Conservation (phyloP, 116 monocot species). For the Cymodocea nodosa region DNA sequence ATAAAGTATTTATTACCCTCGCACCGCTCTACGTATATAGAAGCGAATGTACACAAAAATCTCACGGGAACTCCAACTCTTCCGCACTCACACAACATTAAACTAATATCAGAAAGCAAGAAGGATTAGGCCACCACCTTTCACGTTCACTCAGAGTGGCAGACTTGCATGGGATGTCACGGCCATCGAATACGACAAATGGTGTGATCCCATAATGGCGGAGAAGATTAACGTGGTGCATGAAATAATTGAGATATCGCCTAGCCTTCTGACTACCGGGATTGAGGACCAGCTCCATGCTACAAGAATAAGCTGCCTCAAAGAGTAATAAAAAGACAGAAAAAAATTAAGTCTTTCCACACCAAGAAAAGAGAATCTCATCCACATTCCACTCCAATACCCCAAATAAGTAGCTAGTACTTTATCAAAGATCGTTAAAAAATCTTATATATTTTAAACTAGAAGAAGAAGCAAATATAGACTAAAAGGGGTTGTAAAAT, state of each 20-base stretch:
- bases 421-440: not conserved
- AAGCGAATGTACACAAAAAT: no score
- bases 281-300: conserved; percentile 66
- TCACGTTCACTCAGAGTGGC: conserved; percentile 41
- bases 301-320: conserved; percentile 73
- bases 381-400: not conserved
- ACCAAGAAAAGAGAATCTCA: not conserved
- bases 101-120: not conserved
- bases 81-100: no score
- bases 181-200: conserved; percentile 73
- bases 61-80: no score
- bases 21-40: no score
- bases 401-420: not conserved
- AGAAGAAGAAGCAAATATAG: not conserved
- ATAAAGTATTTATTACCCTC: no score
- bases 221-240: conserved; percentile 71
- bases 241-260: conserved; percentile 63
- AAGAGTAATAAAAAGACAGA: conserved; percentile 1
- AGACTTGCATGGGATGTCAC: conserved; percentile 49
- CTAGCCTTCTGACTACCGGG: conserved; percentile 21
- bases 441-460: not conserved
- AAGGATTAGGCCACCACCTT: conserved; percentile 17
- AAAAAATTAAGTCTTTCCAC: not conserved
- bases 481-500: not conserved
- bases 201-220: conserved; percentile 47